Conservation (phyloP, 176 grass and related monocot species). For the Zoysia japonica region DNA sequence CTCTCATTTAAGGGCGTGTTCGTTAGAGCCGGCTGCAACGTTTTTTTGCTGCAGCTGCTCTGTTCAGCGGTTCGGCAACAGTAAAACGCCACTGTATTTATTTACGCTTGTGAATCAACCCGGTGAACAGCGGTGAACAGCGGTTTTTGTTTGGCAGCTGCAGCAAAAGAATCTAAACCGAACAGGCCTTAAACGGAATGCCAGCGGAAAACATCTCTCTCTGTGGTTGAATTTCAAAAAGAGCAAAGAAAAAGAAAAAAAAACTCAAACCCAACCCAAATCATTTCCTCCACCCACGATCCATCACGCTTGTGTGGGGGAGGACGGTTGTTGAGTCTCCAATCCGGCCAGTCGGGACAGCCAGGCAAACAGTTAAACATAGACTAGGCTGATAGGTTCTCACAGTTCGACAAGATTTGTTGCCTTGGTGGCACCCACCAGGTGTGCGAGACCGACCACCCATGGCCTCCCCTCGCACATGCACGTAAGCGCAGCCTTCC, state of each 20-base stretch:
- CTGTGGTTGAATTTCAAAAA: too few relatives aligned
- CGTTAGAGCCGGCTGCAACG: too few relatives aligned
- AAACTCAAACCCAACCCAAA: conserved; percentile 8
- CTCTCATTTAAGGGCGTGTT: too few relatives aligned
- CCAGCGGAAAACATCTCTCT: too few relatives aligned
- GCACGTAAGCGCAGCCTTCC: neutral
- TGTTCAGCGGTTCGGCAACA: too few relatives aligned
- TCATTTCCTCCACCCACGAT: neutral
- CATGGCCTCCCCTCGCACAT: neutral
- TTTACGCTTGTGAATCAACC: too few relatives aligned
- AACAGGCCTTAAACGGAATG: too few relatives aligned
- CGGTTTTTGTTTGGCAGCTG: too few relatives aligned
- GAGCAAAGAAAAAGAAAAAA: neutral
- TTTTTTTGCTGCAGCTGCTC: too few relatives aligned
- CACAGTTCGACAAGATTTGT: conserved; percentile 41
- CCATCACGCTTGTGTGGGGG: neutral
- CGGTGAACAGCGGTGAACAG: too few relatives aligned
- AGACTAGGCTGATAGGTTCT: neutral
- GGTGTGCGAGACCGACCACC: neutral
- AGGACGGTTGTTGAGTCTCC: conserved; percentile 36
- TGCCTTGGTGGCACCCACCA: neutral
- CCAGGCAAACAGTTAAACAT: conserved; percentile 36
- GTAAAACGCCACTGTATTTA: too few relatives aligned
- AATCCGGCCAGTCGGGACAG: conserved; percentile 21
- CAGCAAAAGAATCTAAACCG: too few relatives aligned